These are phyloP conservation scores for Cyclocybe aegerita DNA, from an alignment of 768 basidiomycete genomes.

Conservation along the genomic window DNA sequence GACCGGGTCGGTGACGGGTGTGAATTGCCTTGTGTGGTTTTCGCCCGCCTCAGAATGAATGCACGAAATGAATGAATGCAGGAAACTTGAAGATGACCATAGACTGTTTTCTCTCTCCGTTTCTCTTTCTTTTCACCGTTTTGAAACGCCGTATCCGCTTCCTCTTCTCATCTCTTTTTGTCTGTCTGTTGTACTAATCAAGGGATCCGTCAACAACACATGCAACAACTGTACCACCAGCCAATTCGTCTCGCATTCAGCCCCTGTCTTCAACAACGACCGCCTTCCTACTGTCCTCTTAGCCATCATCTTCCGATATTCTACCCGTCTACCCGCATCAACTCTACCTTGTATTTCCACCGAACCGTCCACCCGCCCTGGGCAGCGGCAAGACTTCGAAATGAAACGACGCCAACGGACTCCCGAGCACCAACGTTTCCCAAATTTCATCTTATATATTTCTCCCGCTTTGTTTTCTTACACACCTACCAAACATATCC, in stretches of 20 bases:
- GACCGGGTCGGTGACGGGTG: conserved; percentile 17
- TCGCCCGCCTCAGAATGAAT: conserved; percentile 2
- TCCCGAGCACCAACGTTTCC: too few species aligned
- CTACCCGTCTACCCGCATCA: too few species aligned
- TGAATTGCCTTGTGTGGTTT: too few species aligned
- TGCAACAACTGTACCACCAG: conserved; percentile 39
- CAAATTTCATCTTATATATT: too few species aligned
- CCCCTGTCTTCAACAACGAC: too few species aligned
- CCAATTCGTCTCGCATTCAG: conserved; percentile 19
- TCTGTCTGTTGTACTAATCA: conserved; percentile 40
- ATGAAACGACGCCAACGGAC: too few species aligned
- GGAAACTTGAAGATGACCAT: conserved; percentile 9
- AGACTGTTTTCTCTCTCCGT: conserved; percentile 12
- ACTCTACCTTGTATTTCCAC: too few species aligned
- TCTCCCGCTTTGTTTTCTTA: background rate
- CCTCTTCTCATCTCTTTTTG: conserved; percentile 18
- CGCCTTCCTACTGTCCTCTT: too few species aligned
- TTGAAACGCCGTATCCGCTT: conserved; percentile 9
- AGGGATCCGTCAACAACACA: conserved; percentile 29
- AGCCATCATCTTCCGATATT: too few species aligned
- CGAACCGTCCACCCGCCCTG: too few species aligned
- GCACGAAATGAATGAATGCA: conserved; percentile 5
- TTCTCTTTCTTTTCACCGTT: conserved; percentile 8
- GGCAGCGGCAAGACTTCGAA: too few species aligned
- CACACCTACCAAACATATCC: background rate